Percentiles rank a stretch among this genome's conserved stretches.
Evolutionary conservation across 2,329 filamentous ascomycete genomes (phyloP).

Genomic region (Cryphonectria nitschkei): DNA sequence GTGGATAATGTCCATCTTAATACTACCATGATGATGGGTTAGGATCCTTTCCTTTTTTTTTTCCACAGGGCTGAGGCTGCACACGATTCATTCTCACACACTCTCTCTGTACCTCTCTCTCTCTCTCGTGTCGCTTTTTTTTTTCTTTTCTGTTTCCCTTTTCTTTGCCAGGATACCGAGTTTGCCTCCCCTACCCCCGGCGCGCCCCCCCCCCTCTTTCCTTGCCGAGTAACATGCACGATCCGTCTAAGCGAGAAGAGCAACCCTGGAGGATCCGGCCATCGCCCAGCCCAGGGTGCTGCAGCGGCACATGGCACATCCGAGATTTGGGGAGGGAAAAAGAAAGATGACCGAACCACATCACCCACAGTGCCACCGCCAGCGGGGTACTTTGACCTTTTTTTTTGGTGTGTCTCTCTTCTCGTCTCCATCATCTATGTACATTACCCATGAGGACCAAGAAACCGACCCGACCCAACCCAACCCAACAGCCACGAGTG

Average conservation of each 20-base stretch:
- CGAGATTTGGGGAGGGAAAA: constrained; percentile 22
- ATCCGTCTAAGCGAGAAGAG: background rate
- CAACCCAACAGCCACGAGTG: background rate
- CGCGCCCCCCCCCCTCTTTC: too few relatives aligned
- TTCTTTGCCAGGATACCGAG: background rate
- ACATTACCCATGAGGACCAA: too few relatives aligned
- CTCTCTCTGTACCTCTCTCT: background rate
- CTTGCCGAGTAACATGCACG: background rate
- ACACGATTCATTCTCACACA: background rate
- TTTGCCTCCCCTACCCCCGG: background rate
- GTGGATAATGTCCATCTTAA: constrained; percentile 6
- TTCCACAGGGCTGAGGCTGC: background rate
- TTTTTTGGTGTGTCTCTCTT: background rate
- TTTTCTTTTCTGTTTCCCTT: background rate
- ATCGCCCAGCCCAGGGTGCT: background rate
- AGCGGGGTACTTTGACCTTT: background rate
- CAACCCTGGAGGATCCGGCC: background rate
- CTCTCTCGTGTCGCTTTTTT: background rate
- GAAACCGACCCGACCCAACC: background rate
- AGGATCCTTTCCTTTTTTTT: background rate
- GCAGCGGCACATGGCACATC: constrained; percentile 21
- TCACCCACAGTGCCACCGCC: too few relatives aligned
- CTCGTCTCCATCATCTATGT: too few relatives aligned
- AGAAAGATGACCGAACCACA: background rate
- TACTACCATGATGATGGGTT: background rate